Evolutionary conservation across 768 basidiomycete genomes (phyloP).

Genomic region (Polyporus arcularius): DNA sequence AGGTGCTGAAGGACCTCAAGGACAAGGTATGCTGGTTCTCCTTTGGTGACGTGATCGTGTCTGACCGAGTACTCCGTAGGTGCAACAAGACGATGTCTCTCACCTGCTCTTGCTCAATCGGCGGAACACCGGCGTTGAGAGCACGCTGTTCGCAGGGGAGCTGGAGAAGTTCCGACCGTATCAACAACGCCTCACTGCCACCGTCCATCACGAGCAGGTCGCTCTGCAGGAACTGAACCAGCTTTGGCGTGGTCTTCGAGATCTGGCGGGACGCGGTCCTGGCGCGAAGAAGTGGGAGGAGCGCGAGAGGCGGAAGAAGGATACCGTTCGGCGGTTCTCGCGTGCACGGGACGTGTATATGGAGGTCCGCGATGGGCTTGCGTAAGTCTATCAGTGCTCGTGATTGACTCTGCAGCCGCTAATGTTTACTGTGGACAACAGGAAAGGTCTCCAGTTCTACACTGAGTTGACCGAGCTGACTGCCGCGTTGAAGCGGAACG

Average conservation of each 20-base stretch:
- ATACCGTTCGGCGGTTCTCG: conserved; percentile 68
- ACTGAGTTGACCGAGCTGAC: conserved; percentile 71
- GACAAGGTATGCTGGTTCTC: conserved; percentile 67
- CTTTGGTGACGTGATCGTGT: background rate
- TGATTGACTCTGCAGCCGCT: conserved; percentile 4
- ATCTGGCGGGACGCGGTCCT: conserved; percentile 72
- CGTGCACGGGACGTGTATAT: conserved; percentile 82
- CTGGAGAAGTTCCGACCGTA: conserved; percentile 95
- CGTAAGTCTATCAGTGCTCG: conserved; percentile 49
- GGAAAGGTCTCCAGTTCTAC: conserved; percentile 91
- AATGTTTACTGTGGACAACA: conserved; percentile 31
- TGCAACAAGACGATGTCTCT: conserved; percentile 96
- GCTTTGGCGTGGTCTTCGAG: conserved; percentile 75
- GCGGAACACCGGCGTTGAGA: conserved; percentile 80
- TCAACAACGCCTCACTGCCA: conserved; percentile 77
- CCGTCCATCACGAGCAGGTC: conserved; percentile 74
- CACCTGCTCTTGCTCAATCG: conserved; percentile 90
- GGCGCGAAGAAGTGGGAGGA: conserved; percentile 83
- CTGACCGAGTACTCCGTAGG: conserved; percentile 42
- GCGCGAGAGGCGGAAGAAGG: conserved; percentile 76
- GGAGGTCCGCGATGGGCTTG: conserved; percentile 83
- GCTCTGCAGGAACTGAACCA: conserved; percentile 72
- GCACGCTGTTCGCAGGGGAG: conserved; percentile 87
- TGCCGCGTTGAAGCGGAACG: conserved; percentile 55
- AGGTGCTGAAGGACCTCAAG: conserved; percentile 91